Evolutionary conservation across 73 alveolate species (phyloP).

Genomic region (Paramecium tetraurelia): DNA sequence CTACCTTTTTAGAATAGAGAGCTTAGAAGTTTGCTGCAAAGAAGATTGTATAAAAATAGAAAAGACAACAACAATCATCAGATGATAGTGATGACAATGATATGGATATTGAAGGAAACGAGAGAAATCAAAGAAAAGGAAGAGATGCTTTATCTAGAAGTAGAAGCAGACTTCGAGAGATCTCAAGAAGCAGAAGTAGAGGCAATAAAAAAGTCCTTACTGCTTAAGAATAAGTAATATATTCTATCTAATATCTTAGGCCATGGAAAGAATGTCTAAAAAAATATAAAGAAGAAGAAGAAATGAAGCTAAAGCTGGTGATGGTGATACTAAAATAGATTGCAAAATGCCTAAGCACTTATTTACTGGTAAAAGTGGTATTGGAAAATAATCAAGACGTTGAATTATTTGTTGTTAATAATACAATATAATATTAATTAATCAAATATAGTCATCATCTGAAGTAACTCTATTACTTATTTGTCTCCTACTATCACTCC

Average conservation of each 20-base stretch:
- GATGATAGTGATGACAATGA: constrained; percentile 59
- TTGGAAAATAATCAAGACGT: constrained; percentile 94
- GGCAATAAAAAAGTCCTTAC: constrained; percentile 72
- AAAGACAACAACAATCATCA: constrained; percentile 62
- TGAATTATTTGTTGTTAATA: constrained; percentile 62
- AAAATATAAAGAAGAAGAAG: constrained; percentile 85
- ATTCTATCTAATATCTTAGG: neutral
- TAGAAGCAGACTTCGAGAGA: constrained; percentile 59
- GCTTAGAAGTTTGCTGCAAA: constrained; percentile 68
- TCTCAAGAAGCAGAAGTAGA: constrained; percentile 72
- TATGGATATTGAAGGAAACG: constrained; percentile 79
- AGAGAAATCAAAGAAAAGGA: constrained; percentile 50
- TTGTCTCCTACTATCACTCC: neutral
- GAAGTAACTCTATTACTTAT: neutral
- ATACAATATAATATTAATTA: neutral
- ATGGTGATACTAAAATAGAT: constrained; percentile 87
- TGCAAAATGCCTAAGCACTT: constrained; percentile 91
- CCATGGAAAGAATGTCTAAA: constrained; percentile 67
- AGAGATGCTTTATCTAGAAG: constrained; percentile 52
- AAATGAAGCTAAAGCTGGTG: constrained; percentile 85
- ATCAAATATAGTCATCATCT: neutral
- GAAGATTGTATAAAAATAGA: constrained; percentile 64
- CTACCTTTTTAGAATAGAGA: constrained; percentile 55
- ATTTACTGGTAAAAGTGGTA: constrained; percentile 94
- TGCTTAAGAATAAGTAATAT: constrained; percentile 58